phyloP scores from a whole-genome alignment of 192 early-diverging fungal species.

The Coemansia sp. region DNA sequence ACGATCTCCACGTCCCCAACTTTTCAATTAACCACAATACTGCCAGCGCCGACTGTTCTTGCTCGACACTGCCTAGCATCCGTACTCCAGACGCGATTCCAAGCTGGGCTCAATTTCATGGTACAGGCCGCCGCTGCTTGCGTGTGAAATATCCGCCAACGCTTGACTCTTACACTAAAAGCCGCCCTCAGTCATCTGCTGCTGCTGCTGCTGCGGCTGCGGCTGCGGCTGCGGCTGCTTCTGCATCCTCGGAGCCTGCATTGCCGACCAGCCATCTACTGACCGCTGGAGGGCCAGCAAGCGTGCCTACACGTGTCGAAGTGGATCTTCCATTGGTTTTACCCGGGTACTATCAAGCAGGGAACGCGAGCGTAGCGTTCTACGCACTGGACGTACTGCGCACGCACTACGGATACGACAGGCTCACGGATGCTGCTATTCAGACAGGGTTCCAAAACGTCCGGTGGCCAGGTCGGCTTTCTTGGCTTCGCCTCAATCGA shows the following conservation, averaged over 20 bases:
- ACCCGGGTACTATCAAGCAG: constrained; percentile 73
- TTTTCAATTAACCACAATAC: constrained; percentile 15
- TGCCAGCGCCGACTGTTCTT: background rate
- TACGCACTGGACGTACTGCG: constrained; percentile 56
- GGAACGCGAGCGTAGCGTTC: constrained; percentile 73
- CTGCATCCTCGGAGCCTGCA: background rate
- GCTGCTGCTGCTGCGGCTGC: background rate
- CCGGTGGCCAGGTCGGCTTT: constrained; percentile 81
- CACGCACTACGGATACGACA: constrained; percentile 29
- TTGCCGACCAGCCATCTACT: no score
- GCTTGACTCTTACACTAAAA: constrained; percentile 17
- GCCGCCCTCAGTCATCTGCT: background rate
- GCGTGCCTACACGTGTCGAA: constrained; percentile 10
- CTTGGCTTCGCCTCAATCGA: constrained; percentile 52
- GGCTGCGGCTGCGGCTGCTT: background rate
- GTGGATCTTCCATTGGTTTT: constrained; percentile 56
- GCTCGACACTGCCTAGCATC: background rate
- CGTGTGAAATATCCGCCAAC: constrained; percentile 36
- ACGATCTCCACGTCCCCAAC: constrained; percentile 32
- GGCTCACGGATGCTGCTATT: constrained; percentile 54
- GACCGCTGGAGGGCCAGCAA: no score
- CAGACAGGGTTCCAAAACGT: constrained; percentile 61
- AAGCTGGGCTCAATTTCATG: constrained; percentile 35
- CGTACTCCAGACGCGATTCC: constrained; percentile 4
- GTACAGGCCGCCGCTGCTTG: constrained; percentile 37